Percentiles rank a stretch among this genome's conserved stretches.
Evolutionary conservation across 768 basidiomycete genomes (phyloP).

Genomic region (Postia placenta): DNA sequence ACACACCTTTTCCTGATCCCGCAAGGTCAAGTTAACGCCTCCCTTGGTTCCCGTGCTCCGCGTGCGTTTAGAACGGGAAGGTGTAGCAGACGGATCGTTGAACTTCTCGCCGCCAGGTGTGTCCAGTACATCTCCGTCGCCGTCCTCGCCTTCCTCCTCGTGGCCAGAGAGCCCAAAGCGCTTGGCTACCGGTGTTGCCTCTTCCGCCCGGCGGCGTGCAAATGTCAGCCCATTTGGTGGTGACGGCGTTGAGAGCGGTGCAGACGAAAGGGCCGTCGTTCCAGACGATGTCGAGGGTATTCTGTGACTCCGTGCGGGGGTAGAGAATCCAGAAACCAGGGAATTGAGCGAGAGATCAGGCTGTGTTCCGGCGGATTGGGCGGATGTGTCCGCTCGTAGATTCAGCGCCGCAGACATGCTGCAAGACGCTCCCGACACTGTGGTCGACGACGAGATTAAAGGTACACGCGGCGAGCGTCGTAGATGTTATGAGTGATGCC

Average conservation of each 20-base stretch:
- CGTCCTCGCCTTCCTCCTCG: slow-evolving; percentile 31
- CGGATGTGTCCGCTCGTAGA: slow-evolving; percentile 33
- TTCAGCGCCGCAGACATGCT: slow-evolving; percentile 40
- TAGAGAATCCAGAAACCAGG: slow-evolving; percentile 46
- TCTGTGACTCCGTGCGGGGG: slow-evolving; percentile 39
- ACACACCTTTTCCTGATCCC: slow-evolving; percentile 93
- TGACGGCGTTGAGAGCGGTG: slow-evolving; percentile 44
- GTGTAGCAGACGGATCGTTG: slow-evolving; percentile 11
- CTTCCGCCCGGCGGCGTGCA: slow-evolving; percentile 34
- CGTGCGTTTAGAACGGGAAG: slow-evolving; percentile 15
- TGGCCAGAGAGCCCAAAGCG: slow-evolving; percentile 29
- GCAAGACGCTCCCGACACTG: neutral
- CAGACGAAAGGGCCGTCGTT: slow-evolving; percentile 47
- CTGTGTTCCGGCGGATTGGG: slow-evolving; percentile 37
- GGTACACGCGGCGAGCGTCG: too few relatives aligned
- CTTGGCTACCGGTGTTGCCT: slow-evolving; percentile 33
- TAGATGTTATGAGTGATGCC: too few relatives aligned
- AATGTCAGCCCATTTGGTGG: slow-evolving; percentile 30
- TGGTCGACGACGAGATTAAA: neutral
- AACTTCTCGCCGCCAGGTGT: slow-evolving; percentile 45
- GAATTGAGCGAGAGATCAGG: slow-evolving; percentile 62
- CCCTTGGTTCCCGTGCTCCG: slow-evolving; percentile 18
- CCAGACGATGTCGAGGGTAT: slow-evolving; percentile 45
- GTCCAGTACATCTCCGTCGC: slow-evolving; percentile 37
- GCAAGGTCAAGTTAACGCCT: slow-evolving; percentile 58